phyloP scores from a whole-genome alignment of 176 grass and related monocot species.

The Oropetium thomaeum region DNA sequence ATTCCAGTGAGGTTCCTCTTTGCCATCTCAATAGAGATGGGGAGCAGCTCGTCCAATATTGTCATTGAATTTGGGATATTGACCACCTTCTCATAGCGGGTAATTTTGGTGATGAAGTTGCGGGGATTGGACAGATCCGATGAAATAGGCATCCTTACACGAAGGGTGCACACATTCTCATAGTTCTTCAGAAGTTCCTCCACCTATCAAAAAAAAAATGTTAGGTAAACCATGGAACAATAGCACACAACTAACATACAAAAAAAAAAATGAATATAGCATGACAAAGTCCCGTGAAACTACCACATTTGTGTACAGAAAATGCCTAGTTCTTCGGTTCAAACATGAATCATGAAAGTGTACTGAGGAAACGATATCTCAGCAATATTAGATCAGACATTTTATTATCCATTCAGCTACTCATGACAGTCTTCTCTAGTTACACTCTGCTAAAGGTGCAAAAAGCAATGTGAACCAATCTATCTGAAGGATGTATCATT shows the following conservation, averaged over 20 bases:
- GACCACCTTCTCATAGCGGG: constrained; percentile 74
- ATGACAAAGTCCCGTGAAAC: no score
- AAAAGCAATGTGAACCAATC: not conserved
- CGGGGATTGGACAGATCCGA: constrained; percentile 73
- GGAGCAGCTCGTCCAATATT: constrained; percentile 80
- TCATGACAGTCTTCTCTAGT: not conserved
- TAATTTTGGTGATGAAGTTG: constrained; percentile 87
- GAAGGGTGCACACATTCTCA: constrained; percentile 76
- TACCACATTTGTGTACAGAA: not conserved
- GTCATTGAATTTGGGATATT: constrained; percentile 86
- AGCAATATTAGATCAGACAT: not conserved
- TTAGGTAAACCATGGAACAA: constrained; percentile 11
- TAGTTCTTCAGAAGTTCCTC: constrained; percentile 82
- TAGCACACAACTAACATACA: constrained; percentile 1
- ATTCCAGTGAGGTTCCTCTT: constrained; percentile 84
- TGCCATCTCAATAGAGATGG: constrained; percentile 85
- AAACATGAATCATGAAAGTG: not conserved
- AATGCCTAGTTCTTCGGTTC: not conserved
- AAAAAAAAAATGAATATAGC: not conserved
- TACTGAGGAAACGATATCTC: not conserved
- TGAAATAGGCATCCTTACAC: constrained; percentile 89
- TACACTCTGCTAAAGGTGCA: not conserved
- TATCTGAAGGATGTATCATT: not conserved
- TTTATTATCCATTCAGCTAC: not conserved
- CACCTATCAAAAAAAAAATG: constrained; percentile 40